phyloP scores from a whole-genome alignment of 805 yeast species.

The Hanseniaspora taiwanica region DNA sequence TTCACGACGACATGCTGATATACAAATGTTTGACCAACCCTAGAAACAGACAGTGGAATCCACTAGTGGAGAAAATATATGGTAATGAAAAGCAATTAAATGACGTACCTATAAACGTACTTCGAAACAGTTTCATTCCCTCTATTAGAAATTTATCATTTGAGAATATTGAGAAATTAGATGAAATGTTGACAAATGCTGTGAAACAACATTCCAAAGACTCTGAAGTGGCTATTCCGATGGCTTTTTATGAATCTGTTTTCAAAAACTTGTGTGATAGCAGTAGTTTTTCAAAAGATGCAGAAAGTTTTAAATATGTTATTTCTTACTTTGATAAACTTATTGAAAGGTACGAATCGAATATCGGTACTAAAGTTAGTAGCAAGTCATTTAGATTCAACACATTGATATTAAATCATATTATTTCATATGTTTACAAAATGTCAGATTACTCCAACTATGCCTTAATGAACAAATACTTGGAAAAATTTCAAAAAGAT shows the following conservation, averaged over 20 bases:
- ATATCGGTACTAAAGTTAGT: background rate
- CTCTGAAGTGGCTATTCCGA: conserved; percentile 4
- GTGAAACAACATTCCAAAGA: conserved; percentile 6
- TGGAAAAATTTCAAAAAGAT: conserved; percentile 14
- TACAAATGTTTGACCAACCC: conserved; percentile 12
- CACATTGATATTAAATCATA: background rate
- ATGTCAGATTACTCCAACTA: background rate
- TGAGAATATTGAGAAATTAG: conserved; percentile 15
- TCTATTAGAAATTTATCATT: conserved; percentile 10
- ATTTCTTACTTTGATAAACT: conserved; percentile 12
- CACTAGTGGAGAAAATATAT: conserved; percentile 12
- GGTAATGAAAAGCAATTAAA: conserved; percentile 8
- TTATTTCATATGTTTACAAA: background rate
- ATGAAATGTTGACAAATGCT: conserved; percentile 12
- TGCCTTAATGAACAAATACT: conserved; percentile 13
- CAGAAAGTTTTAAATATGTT: conserved; percentile 6
- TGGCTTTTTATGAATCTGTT: conserved; percentile 15
- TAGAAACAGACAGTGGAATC: conserved; percentile 17
- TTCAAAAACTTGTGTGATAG: conserved; percentile 12
- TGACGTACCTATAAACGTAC: conserved; percentile 7
- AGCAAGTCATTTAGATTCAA: background rate
- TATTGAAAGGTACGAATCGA: conserved; percentile 11
- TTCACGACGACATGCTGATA: conserved; percentile 15
- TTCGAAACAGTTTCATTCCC: conserved; percentile 4
- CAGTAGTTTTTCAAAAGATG: conserved; percentile 1